These are phyloP conservation scores for Gastrolobium bilobum DNA, from an alignment of 306 rosid genomes.

Conservation along the genomic window DNA sequence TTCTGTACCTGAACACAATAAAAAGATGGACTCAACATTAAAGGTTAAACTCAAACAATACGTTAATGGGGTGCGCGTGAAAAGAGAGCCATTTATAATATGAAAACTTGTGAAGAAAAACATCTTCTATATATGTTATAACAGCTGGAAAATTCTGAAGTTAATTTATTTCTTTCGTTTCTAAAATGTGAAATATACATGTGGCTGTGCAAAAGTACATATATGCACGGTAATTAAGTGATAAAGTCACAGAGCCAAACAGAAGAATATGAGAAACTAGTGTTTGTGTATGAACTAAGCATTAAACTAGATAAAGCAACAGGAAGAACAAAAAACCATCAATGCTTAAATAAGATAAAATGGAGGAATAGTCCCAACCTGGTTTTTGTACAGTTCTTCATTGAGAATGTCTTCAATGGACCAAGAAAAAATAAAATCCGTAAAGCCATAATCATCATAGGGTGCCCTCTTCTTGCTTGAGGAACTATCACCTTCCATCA, in stretches of 20 bases:
- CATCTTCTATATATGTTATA: too few species aligned
- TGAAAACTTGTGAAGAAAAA: too few species aligned
- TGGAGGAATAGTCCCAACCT: conserved; percentile 36
- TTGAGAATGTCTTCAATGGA: conserved; percentile 59
- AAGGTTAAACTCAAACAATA: too few species aligned
- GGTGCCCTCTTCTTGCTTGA: conserved; percentile 25
- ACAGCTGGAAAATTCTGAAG: not conserved
- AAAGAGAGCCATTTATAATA: too few species aligned
- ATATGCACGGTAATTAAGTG: not conserved
- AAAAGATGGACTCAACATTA: too few species aligned
- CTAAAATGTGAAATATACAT: not conserved
- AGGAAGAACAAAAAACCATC: not conserved
- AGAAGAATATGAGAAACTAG: not conserved
- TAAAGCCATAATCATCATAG: conserved; percentile 44
- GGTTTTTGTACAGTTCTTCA: conserved; percentile 48
- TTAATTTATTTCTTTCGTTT: conserved; percentile 12
- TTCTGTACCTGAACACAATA: conserved; percentile 65
- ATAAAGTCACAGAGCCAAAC: not conserved
- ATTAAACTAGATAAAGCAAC: not conserved
- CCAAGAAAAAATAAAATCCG: conserved; percentile 64
- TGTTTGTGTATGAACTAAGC: too few species aligned
- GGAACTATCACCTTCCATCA: conserved; percentile 48
- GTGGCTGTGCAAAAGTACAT: not conserved
- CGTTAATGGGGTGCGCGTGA: too few species aligned
- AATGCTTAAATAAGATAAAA: not conserved